Evolutionary conservation across 345 rosid genomes (phyloP).

Genomic region (Gossypioides kirkii): DNA sequence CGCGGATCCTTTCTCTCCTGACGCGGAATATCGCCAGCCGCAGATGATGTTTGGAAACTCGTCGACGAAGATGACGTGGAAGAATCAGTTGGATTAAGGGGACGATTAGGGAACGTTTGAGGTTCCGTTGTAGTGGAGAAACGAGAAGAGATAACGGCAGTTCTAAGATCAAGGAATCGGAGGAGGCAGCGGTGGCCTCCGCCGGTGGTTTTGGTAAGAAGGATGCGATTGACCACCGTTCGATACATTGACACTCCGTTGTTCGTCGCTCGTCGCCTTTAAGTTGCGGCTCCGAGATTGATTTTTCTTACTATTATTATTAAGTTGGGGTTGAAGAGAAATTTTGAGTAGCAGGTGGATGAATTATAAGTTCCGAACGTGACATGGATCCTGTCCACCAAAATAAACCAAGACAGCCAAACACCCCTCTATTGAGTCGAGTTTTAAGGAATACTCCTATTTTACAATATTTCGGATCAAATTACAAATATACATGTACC

Average conservation of each 20-base stretch:
- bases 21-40: slow-evolving; percentile 36
- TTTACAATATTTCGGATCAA: no score
- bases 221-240: slow-evolving; percentile 52
- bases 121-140: slow-evolving; percentile 34
- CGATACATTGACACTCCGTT: slow-evolving; percentile 42
- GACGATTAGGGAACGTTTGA: slow-evolving; percentile 28
- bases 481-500: no score
- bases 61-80: slow-evolving; percentile 21
- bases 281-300: not conserved
- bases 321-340: not conserved
- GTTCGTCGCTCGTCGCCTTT: not conserved
- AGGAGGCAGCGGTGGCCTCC: slow-evolving; percentile 15
- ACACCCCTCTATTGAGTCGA: no score
- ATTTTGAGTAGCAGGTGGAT: not conserved
- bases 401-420: not conserved
- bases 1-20: slow-evolving; percentile 40
- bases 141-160: slow-evolving; percentile 21
- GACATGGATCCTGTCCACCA: slow-evolving; percentile 3
- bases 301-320: not conserved
- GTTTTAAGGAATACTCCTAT: no score
- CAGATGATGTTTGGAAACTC: slow-evolving; percentile 20
- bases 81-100: slow-evolving; percentile 33
- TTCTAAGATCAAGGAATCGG: slow-evolving; percentile 21
- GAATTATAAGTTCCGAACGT: not conserved
- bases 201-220: slow-evolving; percentile 13